These are phyloP conservation scores for Ormosia semicastrata DNA, from an alignment of 306 rosid genomes.

Conservation along the genomic window DNA sequence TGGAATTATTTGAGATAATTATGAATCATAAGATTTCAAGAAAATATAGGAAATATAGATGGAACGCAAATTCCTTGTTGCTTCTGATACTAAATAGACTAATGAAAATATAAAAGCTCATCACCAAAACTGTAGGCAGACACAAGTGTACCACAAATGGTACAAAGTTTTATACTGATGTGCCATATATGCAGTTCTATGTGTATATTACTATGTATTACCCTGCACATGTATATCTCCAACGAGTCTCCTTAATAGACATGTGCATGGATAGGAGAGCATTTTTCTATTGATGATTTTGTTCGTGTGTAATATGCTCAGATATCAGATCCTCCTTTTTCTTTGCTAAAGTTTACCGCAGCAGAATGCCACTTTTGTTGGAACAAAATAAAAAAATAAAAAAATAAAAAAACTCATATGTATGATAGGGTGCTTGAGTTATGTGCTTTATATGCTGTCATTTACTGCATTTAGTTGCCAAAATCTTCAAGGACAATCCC, in stretches of 20 bases:
- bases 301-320: background rate
- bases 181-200: background rate
- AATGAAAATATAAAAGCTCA: background rate
- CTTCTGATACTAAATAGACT: background rate
- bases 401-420: background rate
- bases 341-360: background rate
- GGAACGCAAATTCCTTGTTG: background rate
- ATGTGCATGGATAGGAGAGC: background rate
- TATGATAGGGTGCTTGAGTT: background rate
- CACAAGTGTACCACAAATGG: background rate
- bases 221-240: too few species aligned
- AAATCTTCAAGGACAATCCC: background rate
- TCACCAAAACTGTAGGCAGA: background rate
- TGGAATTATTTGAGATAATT: background rate
- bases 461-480: slow-evolving; percentile 7
- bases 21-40: background rate
- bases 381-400: background rate
- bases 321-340: background rate
- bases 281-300: too few species aligned
- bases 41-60: background rate
- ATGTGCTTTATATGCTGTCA: background rate
- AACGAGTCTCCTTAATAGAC: background rate
- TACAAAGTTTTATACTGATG: background rate
- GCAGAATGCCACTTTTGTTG: background rate
- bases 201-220: background rate